A percentile compares a stretch with the other conserved stretches of the same genome.
Evolutionary conservation across 1,139 yeast genomes (phyloP).

Genomic region (Debaryomyces udenii): DNA sequence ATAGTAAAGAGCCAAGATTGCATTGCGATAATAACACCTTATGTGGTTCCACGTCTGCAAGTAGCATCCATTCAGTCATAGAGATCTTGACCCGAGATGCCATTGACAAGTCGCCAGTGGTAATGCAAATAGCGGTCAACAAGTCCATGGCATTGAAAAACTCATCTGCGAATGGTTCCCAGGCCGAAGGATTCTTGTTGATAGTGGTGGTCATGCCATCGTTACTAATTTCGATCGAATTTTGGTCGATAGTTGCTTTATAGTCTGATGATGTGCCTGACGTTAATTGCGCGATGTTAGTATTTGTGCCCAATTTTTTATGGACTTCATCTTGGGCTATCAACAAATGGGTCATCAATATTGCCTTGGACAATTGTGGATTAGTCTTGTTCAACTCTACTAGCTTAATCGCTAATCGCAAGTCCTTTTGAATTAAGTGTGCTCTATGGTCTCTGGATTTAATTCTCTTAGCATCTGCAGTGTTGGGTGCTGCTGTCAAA

Average conservation of each 20-base stretch:
- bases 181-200: slow-evolving; percentile 47
- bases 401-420: slow-evolving; percentile 68
- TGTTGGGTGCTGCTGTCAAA: slow-evolving; percentile 38
- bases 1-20: slow-evolving; percentile 71
- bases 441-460: slow-evolving; percentile 42
- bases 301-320: slow-evolving; percentile 18
- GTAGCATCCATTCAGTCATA: slow-evolving; percentile 73
- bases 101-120: slow-evolving; percentile 64
- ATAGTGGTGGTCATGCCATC: slow-evolving; percentile 24
- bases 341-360: slow-evolving; percentile 63
- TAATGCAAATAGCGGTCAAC: slow-evolving; percentile 65
- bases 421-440: slow-evolving; percentile 69
- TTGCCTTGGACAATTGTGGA: slow-evolving; percentile 58
- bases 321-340: slow-evolving; percentile 60
- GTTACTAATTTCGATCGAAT: slow-evolving; percentile 22
- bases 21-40: slow-evolving; percentile 68
- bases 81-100: slow-evolving; percentile 68
- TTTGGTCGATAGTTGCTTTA: slow-evolving; percentile 21
- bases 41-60: slow-evolving; percentile 69
- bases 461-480: slow-evolving; percentile 25
- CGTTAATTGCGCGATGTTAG: slow-evolving; percentile 10
- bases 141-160: slow-evolving; percentile 74
- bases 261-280: slow-evolving; percentile 10
- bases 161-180: slow-evolving; percentile 78
- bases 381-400: slow-evolving; percentile 58